These are phyloP conservation scores for Hypoxylon subgilvum DNA, from an alignment of 495 filamentous ascomycete genomes.

Conservation along the genomic window DNA sequence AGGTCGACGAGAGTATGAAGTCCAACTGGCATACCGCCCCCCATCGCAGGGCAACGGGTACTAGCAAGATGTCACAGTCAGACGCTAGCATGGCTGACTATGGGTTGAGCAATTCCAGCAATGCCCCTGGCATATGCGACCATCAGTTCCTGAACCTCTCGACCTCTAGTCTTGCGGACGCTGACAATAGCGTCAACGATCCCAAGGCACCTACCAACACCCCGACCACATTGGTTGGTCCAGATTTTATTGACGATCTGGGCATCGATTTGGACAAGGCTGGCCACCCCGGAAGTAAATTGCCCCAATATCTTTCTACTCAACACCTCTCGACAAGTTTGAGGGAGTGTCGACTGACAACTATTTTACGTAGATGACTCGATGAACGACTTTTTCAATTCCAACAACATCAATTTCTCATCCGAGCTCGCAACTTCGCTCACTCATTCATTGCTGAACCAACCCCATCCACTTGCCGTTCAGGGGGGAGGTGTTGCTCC, in stretches of 20 bases:
- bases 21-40: constrained; percentile 22
- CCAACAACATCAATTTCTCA: constrained; percentile 36
- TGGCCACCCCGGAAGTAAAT: constrained; percentile 35
- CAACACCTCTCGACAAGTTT: not conserved
- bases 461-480: constrained; percentile 47
- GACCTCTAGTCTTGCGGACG: constrained; percentile 42
- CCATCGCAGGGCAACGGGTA: constrained; percentile 23
- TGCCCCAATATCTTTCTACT: not conserved
- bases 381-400: constrained; percentile 39
- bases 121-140: constrained; percentile 23
- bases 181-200: constrained; percentile 36
- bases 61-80: constrained; percentile 40
- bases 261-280: constrained; percentile 32
- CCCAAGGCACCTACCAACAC: constrained; percentile 51
- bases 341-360: not conserved
- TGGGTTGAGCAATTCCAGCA: constrained; percentile 19
- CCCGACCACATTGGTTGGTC: constrained; percentile 35
- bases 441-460: constrained; percentile 52
- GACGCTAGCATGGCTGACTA: constrained; percentile 54
- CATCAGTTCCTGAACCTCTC: constrained; percentile 44
- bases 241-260: constrained; percentile 37
- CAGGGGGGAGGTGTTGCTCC: constrained; percentile 35
- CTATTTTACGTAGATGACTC: constrained; percentile 20
- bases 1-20: constrained; percentile 28
- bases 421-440: constrained; percentile 48